Evolutionary conservation across 2,329 filamentous ascomycete genomes (phyloP), one percentile per base, ranked within the genome.

Genomic region (Lachnellula subtilissima): DNA sequence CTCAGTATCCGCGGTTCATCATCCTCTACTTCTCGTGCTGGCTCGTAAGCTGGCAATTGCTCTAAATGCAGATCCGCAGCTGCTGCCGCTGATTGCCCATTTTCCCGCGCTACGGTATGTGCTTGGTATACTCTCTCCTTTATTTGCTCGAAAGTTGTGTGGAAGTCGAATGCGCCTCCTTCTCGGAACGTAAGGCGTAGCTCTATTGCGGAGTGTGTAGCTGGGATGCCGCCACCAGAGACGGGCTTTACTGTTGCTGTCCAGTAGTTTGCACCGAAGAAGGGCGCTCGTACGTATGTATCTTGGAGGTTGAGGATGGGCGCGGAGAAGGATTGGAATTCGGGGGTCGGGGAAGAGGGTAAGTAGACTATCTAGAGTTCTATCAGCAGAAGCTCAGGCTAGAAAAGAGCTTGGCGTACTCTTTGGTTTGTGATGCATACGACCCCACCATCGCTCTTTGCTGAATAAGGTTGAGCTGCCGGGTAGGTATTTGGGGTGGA

Each of bases 261-360:
- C 92, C 92, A 97, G 62, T 89, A 87, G 78, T 96, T 97, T 4
- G 91, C 87, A 19, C 93, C 92, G 71, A 96, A 96, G 78, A 92
- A 96, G 36, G 93, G 92, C 2, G 92, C 89, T 35, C 87, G 85
- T 58, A 95, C 88, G 67, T 89, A 89, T 6, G 88, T 88, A 72
- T 97, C 93, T 72, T 89, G 84, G 46, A 96, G 82, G 70, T 93
- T 92, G 61, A 96, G 81, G 58, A 97, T 88, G 42, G 92, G 92
- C 0, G 88, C 86, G 43, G 91, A 91, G 73, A 97, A 97, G 50
- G 91, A 96, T 71, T 93, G 86, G 69, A 97, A 71, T 25, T 65
- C 74, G 53, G 79, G 76, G 17, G 86, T 88, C 4, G 86, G 80
- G 55, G 84, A 81, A 52, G 84, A 77, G 17, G 93, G 91, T 15